Evolutionary conservation across 306 rosid species (phyloP), one percentile per base, ranked within the genome.

Genomic region (Gastrolobium villosum): DNA sequence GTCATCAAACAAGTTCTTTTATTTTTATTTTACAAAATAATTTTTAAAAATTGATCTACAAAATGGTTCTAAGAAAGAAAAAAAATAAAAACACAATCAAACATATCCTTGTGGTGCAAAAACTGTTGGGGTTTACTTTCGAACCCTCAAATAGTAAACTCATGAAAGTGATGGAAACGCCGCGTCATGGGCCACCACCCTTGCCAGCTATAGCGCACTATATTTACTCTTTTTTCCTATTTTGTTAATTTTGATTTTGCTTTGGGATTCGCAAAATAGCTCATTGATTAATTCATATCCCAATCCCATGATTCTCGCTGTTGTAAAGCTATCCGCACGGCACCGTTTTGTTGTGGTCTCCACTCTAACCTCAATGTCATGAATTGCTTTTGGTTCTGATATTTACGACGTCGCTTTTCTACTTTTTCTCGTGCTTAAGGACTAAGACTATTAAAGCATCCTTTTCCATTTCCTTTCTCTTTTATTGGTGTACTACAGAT

Each of bases 121-220:
- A 46, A 56, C 62, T 64, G 81, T 66, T 79, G 79, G 36, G 75
- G 86, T 79, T 77, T 37, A 52, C 79, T 70, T 75, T 50, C 69
- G 73, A 82, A 82, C 69, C 85, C 85, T 78, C 82, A 72, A 74
- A 74, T 35, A 36, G 5, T 75, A 43, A 71, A 11, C 32, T 20
- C 39, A 53, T 82, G 82, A 80, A 78, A 86, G 89, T 15, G 45
- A 45, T 65, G 35, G 46, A 35, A 20, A 5, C n/a, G 84, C 76
- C 77, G 66, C 87, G 77, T 87, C 81, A 78, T 36, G 73, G 76
- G 39, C 52, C 76, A 77, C 26, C 26, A 20, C 10, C 52, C 5
- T 63, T 55, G 90, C 91, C 92, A 92, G 97, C 94, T 86, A 81
- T 65, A 80, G 30, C 81, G 91, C 97, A 89, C 67, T 77, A 6